Percentiles rank a stretch among this genome's conserved stretches.
These are phyloP conservation scores for Hebeloma cylindrosporum DNA, from an alignment of 768 basidiomycete species.

Conservation along the genomic window DNA sequence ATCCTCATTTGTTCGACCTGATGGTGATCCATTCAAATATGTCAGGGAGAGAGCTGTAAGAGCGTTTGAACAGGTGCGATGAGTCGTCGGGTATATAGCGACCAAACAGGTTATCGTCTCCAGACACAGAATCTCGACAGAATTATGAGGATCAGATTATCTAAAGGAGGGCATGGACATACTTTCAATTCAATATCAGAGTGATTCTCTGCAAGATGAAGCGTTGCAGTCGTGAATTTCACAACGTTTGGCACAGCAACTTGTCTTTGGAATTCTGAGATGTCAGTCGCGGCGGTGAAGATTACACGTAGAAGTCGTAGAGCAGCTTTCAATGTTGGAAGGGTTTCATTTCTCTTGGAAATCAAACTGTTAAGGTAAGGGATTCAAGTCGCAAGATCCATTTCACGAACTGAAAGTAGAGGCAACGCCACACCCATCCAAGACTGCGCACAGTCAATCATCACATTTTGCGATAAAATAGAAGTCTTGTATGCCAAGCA, in stretches of 20 bases:
- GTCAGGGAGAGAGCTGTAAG: slow-evolving; percentile 55
- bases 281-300: slow-evolving; percentile 56
- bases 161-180: slow-evolving; percentile 4
- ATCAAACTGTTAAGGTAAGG: slow-evolving; percentile 23
- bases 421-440: slow-evolving; percentile 72
- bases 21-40: slow-evolving; percentile 55
- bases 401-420: slow-evolving; percentile 63
- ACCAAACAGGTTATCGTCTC: slow-evolving; percentile 56
- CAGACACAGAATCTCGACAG: slow-evolving; percentile 43
- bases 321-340: slow-evolving; percentile 58
- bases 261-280: slow-evolving; percentile 83
- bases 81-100: slow-evolving; percentile 64
- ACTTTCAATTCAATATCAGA: slow-evolving; percentile 57
- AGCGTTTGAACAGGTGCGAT: slow-evolving; percentile 52
- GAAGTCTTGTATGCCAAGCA: slow-evolving; percentile 72
- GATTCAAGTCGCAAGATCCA: slow-evolving; percentile 18
- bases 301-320: slow-evolving; percentile 64
- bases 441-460: slow-evolving; percentile 69
- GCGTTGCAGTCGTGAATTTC: slow-evolving; percentile 63
- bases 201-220: slow-evolving; percentile 54
- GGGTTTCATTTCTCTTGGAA: slow-evolving; percentile 66
- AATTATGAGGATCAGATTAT: background rate
- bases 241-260: slow-evolving; percentile 68
- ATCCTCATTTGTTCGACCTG: slow-evolving; percentile 37
- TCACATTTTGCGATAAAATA: slow-evolving; percentile 50